Percentiles rank a stretch among this genome's conserved stretches.
Conservation (phyloP, 139 green algal genomes). For the Tetratostichococcus sp. region DNA sequence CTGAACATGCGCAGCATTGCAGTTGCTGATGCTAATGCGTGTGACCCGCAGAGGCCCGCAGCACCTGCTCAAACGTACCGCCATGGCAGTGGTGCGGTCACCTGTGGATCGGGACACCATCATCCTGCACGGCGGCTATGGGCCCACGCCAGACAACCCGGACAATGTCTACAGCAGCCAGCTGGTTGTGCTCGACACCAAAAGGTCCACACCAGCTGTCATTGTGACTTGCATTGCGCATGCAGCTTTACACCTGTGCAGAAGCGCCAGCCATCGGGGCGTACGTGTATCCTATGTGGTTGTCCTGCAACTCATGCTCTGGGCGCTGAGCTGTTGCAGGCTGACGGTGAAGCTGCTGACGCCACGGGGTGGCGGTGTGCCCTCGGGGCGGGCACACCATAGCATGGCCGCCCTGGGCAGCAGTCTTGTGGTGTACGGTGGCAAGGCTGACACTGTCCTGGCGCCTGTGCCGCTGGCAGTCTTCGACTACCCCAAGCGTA, state of each 20-base stretch:
- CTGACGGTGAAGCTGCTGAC: not conserved
- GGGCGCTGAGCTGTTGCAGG: not conserved
- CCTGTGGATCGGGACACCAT: not conserved
- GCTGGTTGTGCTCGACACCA: not conserved
- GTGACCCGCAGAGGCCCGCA: not conserved
- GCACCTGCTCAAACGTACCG: not conserved
- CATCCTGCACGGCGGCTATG: not conserved
- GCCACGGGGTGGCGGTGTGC: no score
- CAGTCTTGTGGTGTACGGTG: not conserved
- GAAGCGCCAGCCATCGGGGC: no score
- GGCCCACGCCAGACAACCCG: not conserved
- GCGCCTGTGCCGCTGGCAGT: not conserved
- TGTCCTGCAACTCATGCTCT: no score
- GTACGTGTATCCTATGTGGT: no score
- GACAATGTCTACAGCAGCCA: not conserved
- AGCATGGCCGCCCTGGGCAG: not conserved
- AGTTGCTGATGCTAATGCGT: not conserved
- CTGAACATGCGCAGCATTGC: no score
- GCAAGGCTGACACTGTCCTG: not conserved
- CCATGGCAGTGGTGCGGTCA: not conserved
- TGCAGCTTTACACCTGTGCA: no score
- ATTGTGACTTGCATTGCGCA: not conserved
- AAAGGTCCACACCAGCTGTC: not conserved
- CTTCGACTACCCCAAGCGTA: not conserved
- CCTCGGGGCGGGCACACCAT: not conserved